A percentile compares a stretch with the other conserved stretches of the same genome.
Evolutionary conservation across 306 rosid genomes (phyloP).

Genomic region (Quercus engelmannii): DNA sequence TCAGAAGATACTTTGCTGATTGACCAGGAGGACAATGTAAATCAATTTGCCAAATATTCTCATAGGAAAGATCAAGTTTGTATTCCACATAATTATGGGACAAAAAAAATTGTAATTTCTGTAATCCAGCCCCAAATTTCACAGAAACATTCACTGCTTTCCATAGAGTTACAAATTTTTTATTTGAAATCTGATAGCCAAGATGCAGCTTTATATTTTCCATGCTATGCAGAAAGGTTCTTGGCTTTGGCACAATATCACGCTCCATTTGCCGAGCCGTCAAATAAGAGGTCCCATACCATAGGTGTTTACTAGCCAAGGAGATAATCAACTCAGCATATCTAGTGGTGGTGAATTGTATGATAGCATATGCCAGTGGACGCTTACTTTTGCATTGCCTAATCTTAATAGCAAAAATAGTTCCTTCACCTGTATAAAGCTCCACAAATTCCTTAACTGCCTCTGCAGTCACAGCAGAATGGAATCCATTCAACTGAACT

Average conservation of each 20-base stretch:
- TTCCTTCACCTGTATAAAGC: conserved; percentile 45
- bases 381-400: conserved; percentile 29
- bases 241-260: conserved; percentile 60
- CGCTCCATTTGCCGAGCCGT: conserved; percentile 36
- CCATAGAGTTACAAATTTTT: conserved; percentile 43
- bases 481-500: conserved; percentile 63
- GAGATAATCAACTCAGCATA: conserved; percentile 33
- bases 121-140: conserved; percentile 44
- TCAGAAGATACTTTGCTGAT: conserved; percentile 45
- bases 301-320: conserved; percentile 20
- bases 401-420: conserved; percentile 47
- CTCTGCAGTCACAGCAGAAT: conserved; percentile 17
- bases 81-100: conserved; percentile 20
- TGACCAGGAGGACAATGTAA: conserved; percentile 37
- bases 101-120: conserved; percentile 40
- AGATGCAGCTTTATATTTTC: conserved; percentile 39
- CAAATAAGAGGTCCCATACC: conserved; percentile 28
- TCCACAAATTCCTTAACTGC: conserved; percentile 44
- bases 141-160: conserved; percentile 27
- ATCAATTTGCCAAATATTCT: conserved; percentile 68
- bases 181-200: conserved; percentile 63
- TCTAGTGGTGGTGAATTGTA: conserved; percentile 45
- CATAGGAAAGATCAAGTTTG: conserved; percentile 55
- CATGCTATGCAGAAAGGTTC: conserved; percentile 27
- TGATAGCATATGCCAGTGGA: conserved; percentile 48